Evolutionary conservation across 179 eudicot species (phyloP).

Genomic region (Nepenthes alata): DNA sequence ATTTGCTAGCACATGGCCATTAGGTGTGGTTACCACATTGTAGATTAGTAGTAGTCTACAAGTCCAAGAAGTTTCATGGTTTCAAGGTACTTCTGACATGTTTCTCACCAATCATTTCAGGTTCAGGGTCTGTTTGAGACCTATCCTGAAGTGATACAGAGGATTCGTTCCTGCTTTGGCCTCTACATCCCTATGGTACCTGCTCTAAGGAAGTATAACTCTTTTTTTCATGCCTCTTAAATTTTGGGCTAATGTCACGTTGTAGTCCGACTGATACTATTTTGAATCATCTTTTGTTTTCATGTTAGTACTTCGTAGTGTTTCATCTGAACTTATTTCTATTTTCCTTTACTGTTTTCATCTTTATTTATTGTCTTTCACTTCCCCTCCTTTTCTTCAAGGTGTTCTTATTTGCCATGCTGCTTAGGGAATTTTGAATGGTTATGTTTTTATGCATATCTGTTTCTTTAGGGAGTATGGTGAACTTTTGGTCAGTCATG

Average conservation of each 20-base stretch:
- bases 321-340: neutral
- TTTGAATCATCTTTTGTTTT: neutral
- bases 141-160: slow-evolving; percentile 46
- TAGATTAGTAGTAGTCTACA: too few relatives aligned
- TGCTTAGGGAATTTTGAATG: neutral
- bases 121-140: slow-evolving; percentile 46
- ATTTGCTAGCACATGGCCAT: too few relatives aligned
- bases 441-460: neutral
- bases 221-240: slow-evolving; percentile 5
- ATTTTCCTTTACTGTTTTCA: neutral
- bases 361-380: neutral
- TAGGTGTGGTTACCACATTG: too few relatives aligned
- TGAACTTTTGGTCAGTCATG: slow-evolving; percentile 71
- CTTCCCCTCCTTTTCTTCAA: neutral
- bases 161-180: slow-evolving; percentile 59
- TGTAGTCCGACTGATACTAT: neutral
- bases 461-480: slow-evolving; percentile 60
- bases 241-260: neutral
- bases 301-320: neutral
- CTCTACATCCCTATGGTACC: slow-evolving; percentile 67
- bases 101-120: slow-evolving; percentile 25
- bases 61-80: too few relatives aligned
- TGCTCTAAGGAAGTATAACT: slow-evolving; percentile 62
- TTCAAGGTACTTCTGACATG: neutral
- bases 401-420: neutral